A percentile compares a stretch with the other conserved stretches of the same genome.
Evolutionary conservation across 2,329 filamentous ascomycete genomes (phyloP).

Genomic region (Zalaria obscura): DNA sequence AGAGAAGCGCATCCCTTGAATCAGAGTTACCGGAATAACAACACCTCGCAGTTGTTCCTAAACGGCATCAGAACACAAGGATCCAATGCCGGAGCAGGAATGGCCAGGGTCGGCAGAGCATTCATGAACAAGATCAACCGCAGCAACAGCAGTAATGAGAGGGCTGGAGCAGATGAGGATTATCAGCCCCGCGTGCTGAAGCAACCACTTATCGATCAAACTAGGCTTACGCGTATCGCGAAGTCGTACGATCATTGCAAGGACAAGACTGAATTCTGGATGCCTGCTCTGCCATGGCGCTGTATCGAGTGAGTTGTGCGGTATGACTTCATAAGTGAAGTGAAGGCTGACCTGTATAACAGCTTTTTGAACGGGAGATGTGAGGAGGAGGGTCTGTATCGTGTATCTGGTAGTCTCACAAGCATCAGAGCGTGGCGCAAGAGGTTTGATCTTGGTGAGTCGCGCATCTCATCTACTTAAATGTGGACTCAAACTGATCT

Average conservation of each 20-base stretch:
- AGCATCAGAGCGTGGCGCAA: constrained; percentile 91
- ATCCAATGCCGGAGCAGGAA: constrained; percentile 56
- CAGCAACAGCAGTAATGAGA: constrained; percentile 57
- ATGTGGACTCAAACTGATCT: constrained; percentile 5
- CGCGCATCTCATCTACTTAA: not conserved
- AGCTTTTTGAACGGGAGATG: constrained; percentile 87
- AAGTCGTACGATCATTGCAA: constrained; percentile 74
- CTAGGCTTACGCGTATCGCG: constrained; percentile 79
- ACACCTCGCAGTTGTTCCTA: constrained; percentile 2
- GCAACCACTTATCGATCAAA: constrained; percentile 73
- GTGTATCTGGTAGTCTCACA: constrained; percentile 77
- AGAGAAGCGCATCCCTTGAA: constrained; percentile 1
- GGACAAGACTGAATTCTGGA: constrained; percentile 98
- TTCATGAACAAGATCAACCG: constrained; percentile 67
- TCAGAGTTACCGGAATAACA: constrained; percentile 2
- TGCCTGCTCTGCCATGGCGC: constrained; percentile 89
- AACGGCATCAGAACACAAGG: constrained; percentile 49
- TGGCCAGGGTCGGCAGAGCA: constrained; percentile 56
- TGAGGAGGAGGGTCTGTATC: constrained; percentile 85
- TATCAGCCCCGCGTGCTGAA: constrained; percentile 80
- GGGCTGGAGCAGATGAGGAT: constrained; percentile 53
- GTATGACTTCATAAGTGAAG: not conserved
- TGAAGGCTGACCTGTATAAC: constrained; percentile 8
- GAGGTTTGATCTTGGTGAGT: constrained; percentile 68
- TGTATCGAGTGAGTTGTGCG: constrained; percentile 59